phyloP scores from a whole-genome alignment of 2,329 filamentous ascomycete genomes.

The Raffaelea albimanens region DNA sequence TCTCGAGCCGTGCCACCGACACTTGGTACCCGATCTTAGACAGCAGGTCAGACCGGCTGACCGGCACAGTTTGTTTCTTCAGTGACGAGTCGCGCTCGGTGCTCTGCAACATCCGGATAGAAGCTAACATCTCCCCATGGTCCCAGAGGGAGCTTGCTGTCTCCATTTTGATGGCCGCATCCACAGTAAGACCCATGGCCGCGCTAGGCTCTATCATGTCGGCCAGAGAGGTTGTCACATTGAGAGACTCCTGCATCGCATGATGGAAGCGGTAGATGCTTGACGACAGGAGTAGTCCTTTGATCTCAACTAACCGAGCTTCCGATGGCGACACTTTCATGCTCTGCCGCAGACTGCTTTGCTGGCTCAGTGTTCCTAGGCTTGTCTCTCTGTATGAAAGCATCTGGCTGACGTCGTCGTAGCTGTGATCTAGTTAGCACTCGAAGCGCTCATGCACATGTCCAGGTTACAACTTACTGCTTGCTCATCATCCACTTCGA shows the following conservation, averaged over 20 bases:
- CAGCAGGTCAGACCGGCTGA: constrained; percentile 70
- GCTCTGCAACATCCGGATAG: constrained; percentile 78
- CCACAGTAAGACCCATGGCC: constrained; percentile 63
- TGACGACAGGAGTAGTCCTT: constrained; percentile 67
- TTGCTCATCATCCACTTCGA: constrained; percentile 68
- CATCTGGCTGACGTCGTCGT: constrained; percentile 69
- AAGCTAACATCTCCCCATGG: constrained; percentile 79
- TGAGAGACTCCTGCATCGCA: constrained; percentile 76
- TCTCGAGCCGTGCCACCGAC: constrained; percentile 82
- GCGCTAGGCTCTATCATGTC: constrained; percentile 63
- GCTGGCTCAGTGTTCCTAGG: constrained; percentile 68
- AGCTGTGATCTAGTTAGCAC: constrained; percentile 22
- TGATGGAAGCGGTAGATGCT: constrained; percentile 69
- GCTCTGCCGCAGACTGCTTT: constrained; percentile 50
- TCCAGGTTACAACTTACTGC: constrained; percentile 7
- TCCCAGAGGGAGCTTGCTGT: constrained; percentile 89
- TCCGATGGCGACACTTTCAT: constrained; percentile 53
- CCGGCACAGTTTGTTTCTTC: constrained; percentile 58
- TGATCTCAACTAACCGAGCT: constrained; percentile 63
- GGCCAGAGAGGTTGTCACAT: constrained; percentile 73
- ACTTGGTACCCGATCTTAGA: constrained; percentile 83
- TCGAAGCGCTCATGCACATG: not conserved
- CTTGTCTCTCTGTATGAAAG: constrained; percentile 76
- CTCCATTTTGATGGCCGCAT: constrained; percentile 70
- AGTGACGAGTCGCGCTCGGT: constrained; percentile 54